These are phyloP conservation scores for Talaromyces albobiverticillius DNA, from an alignment of 2,329 filamentous ascomycete species.

Conservation along the genomic window DNA sequence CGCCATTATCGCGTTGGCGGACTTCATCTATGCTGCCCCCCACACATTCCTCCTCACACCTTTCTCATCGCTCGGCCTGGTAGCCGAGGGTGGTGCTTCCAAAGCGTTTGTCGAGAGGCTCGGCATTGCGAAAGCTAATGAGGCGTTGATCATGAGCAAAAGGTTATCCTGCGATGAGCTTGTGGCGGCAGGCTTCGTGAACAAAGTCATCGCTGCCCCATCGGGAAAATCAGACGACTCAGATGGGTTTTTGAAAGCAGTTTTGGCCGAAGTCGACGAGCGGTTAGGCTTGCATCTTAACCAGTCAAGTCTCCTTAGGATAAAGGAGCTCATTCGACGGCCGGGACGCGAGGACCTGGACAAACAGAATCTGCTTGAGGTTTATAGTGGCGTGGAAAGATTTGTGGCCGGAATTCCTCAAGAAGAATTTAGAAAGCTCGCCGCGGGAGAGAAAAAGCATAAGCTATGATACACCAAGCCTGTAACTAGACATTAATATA, in stretches of 20 bases:
- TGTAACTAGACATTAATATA: not conserved
- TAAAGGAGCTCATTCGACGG: conserved; percentile 77
- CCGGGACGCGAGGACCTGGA: conserved; percentile 73
- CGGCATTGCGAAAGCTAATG: conserved; percentile 79
- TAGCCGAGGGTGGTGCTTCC: conserved; percentile 81
- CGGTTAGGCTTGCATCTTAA: conserved; percentile 75
- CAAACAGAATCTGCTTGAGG: conserved; percentile 74
- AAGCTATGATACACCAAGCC: conserved; percentile 61
- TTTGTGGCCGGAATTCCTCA: conserved; percentile 81
- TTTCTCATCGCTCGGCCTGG: conserved; percentile 80
- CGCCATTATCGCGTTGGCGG: conserved; percentile 75
- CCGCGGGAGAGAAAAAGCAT: conserved; percentile 86
- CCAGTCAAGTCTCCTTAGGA: conserved; percentile 72
- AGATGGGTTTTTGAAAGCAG: conserved; percentile 66
- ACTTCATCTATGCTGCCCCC: conserved; percentile 87
- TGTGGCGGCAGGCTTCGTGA: conserved; percentile 75
- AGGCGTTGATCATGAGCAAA: conserved; percentile 89
- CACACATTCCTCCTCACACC: conserved; percentile 84
- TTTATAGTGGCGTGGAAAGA: conserved; percentile 77
- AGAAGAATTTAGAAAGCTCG: conserved; percentile 82
- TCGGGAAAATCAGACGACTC: conserved; percentile 59
- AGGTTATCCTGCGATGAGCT: conserved; percentile 72
- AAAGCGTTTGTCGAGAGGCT: conserved; percentile 75
- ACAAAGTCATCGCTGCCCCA: conserved; percentile 67
- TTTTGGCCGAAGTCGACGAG: conserved; percentile 78